These are phyloP conservation scores for Xylaria telfairii DNA, from an alignment of 495 filamentous ascomycete species.

Conservation along the genomic window DNA sequence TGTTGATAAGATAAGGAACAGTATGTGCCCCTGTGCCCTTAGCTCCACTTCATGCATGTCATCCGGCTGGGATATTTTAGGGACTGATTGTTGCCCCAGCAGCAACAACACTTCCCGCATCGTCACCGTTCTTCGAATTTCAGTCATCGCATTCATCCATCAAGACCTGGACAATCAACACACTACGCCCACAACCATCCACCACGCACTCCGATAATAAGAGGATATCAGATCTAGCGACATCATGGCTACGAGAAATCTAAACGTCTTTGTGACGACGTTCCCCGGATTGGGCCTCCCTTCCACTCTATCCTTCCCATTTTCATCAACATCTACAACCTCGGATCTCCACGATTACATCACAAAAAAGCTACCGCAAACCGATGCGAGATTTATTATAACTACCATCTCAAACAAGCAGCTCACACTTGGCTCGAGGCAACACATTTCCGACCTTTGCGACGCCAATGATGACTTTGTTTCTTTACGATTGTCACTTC, in stretches of 20 bases:
- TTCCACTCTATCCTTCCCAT: constrained; percentile 72
- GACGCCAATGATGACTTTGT: constrained; percentile 67
- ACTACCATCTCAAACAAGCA: constrained; percentile 82
- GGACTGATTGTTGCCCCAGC: not conserved
- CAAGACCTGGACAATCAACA: not conserved
- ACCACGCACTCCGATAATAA: not conserved
- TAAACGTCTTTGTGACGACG: constrained; percentile 84
- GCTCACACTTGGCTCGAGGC: constrained; percentile 54
- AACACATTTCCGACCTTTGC: constrained; percentile 60
- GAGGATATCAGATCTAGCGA: not conserved
- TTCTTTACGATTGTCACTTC: constrained; percentile 75
- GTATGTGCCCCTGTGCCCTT: not conserved
- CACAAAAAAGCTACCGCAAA: constrained; percentile 65
- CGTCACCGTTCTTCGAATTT: not conserved
- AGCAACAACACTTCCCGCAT: not conserved
- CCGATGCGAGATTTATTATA: constrained; percentile 66
- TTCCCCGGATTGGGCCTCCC: constrained; percentile 85
- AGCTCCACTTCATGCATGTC: not conserved
- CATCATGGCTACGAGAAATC: constrained; percentile 54
- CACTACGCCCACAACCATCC: not conserved
- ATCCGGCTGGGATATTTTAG: not conserved
- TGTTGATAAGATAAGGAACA: not conserved
- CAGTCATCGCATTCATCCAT: not conserved
- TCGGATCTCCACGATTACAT: constrained; percentile 69
- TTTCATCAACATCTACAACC: constrained; percentile 70